A percentile compares a stretch with the other conserved stretches of the same genome.
Evolutionary conservation across 1,139 yeast species (phyloP).

Genomic region (Geotrichum reessii): DNA sequence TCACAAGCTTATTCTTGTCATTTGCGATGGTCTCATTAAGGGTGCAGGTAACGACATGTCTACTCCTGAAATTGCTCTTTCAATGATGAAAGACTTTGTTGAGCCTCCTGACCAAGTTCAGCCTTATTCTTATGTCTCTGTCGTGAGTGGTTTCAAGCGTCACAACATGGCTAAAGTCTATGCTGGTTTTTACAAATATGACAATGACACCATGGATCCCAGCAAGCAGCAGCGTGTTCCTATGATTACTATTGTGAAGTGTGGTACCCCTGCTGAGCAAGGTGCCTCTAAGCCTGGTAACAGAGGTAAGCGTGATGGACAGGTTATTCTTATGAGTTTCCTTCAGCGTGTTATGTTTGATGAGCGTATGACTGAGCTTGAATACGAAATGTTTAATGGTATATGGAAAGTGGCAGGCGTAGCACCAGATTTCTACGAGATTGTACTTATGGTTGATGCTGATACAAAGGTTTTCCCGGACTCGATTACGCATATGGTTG

Average conservation of each 20-base stretch:
- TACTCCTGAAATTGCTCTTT: conserved; percentile 83
- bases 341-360: conserved; percentile 87
- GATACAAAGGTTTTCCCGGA: conserved; percentile 92
- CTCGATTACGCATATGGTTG: conserved; percentile 85
- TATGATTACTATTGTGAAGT: conserved; percentile 72
- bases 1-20: conserved; percentile 73
- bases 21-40: conserved; percentile 91
- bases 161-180: conserved; percentile 94
- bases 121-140: conserved; percentile 86
- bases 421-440: conserved; percentile 81
- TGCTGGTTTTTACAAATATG: conserved; percentile 83
- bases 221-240: conserved; percentile 91
- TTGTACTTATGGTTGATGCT: conserved; percentile 92
- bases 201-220: conserved; percentile 62
- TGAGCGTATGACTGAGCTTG: conserved; percentile 94
- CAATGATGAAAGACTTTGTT: conserved; percentile 82
- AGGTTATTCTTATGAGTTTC: conserved; percentile 87
- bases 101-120: conserved; percentile 66
- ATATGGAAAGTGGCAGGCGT: conserved; percentile 87
- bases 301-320: conserved; percentile 97
- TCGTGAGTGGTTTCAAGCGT: conserved; percentile 85
- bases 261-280: conserved; percentile 87
- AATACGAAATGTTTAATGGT: conserved; percentile 69
- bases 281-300: conserved; percentile 86
- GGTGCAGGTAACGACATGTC: conserved; percentile 85